These are phyloP conservation scores for Takakia lepidozioides DNA, from an alignment of 225 moss, liverwort and hornwort genomes.

Conservation along the genomic window DNA sequence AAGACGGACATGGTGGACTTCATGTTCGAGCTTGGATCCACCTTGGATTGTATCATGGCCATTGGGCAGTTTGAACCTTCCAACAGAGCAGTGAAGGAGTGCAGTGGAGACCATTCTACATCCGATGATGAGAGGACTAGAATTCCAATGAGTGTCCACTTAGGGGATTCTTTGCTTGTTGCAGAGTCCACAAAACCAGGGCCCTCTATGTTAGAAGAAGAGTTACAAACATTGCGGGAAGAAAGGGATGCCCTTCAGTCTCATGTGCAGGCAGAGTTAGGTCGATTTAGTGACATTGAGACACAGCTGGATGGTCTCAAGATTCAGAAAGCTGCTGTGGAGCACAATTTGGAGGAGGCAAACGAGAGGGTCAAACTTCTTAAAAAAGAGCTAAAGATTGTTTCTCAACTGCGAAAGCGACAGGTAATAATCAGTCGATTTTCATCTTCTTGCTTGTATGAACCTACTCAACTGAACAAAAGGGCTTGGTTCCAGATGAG, in stretches of 20 bases:
- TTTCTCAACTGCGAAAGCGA: too few relatives aligned
- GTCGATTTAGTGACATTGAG: constrained; percentile 27
- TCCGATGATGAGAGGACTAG: too few relatives aligned
- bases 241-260: too few relatives aligned
- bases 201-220: constrained; percentile 18
- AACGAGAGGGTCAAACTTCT: constrained; percentile 21
- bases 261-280: too few relatives aligned
- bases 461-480: too few relatives aligned
- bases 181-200: too few relatives aligned
- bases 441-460: too few relatives aligned
- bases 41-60: constrained; percentile 39
- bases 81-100: constrained; percentile 8
- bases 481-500: too few relatives aligned
- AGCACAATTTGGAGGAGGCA: constrained; percentile 19
- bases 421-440: too few relatives aligned
- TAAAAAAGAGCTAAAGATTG: constrained; percentile 23
- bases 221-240: constrained; percentile 28
- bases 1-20: constrained; percentile 55
- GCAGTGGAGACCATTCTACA: constrained; percentile 1
- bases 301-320: constrained; percentile 33
- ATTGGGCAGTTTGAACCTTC: constrained; percentile 17
- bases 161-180: too few relatives aligned
- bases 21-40: constrained; percentile 44
- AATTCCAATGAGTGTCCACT: too few relatives aligned
- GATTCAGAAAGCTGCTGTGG: constrained; percentile 32